Evolutionary conservation across 768 basidiomycete species (phyloP).

Genomic region (Russula emetica): DNA sequence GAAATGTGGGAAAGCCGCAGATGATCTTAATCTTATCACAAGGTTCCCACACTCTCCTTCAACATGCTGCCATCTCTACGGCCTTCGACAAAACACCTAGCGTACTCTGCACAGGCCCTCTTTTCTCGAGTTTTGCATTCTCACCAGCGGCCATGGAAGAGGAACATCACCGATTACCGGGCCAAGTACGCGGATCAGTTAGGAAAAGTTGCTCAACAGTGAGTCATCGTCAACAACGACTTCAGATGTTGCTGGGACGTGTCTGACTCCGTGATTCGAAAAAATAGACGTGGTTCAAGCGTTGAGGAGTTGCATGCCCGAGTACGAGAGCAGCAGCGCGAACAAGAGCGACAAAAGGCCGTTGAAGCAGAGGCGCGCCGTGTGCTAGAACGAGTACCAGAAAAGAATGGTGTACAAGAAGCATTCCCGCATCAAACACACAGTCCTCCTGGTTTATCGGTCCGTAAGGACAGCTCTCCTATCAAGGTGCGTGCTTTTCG

Average conservation of each 20-base stretch:
- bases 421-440: slow-evolving; percentile 14
- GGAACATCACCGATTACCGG: slow-evolving; percentile 34
- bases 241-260: not conserved
- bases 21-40: slow-evolving; percentile 21
- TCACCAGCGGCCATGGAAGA: slow-evolving; percentile 4
- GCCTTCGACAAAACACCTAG: not conserved
- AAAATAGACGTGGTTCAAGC: slow-evolving; percentile 16
- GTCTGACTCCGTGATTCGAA: slow-evolving; percentile 6
- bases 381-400: slow-evolving; percentile 7
- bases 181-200: slow-evolving; percentile 69
- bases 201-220: slow-evolving; percentile 60
- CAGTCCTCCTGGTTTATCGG: slow-evolving; percentile 15
- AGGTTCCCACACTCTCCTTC: not conserved
- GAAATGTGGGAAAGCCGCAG: not conserved
- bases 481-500: slow-evolving; percentile 47
- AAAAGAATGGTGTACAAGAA: slow-evolving; percentile 13
- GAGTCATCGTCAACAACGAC: slow-evolving; percentile 34
- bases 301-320: slow-evolving; percentile 21
- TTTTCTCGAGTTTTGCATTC: not conserved
- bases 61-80: slow-evolving; percentile 11
- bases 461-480: slow-evolving; percentile 62
- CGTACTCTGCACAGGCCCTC: not conserved
- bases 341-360: slow-evolving; percentile 15
- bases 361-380: slow-evolving; percentile 25
- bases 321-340: slow-evolving; percentile 15